Conservation (phyloP, 768 basidiomycete genomes). For the Russula sp. region DNA sequence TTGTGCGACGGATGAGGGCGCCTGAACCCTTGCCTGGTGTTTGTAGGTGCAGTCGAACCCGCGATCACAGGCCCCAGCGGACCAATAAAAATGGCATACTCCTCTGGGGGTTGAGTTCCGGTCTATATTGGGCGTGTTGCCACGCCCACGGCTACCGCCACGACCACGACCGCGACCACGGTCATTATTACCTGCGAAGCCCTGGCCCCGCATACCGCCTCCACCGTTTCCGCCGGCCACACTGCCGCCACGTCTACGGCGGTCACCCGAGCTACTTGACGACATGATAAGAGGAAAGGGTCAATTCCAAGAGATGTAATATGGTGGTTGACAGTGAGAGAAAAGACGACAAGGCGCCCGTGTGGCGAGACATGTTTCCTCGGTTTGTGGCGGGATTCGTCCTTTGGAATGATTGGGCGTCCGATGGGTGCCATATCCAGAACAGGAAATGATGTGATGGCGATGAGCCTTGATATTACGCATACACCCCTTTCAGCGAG, state of each 20-base stretch:
- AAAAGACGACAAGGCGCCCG: background rate
- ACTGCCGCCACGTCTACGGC: slow-evolving; percentile 11
- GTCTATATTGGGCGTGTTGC: slow-evolving; percentile 14
- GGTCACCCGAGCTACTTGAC: slow-evolving; percentile 1
- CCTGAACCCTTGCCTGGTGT: slow-evolving; percentile 30
- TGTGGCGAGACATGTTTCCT: slow-evolving; percentile 2
- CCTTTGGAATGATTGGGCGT: background rate
- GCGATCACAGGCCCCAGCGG: slow-evolving; percentile 33
- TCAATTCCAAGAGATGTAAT: background rate
- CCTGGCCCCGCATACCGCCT: background rate
- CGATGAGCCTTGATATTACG: background rate
- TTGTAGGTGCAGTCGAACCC: slow-evolving; percentile 34
- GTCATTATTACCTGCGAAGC: slow-evolving; percentile 10
- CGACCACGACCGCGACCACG: background rate
- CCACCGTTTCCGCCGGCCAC: background rate
- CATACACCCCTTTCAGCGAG: background rate
- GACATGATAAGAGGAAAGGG: slow-evolving; percentile 5
- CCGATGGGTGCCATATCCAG: background rate
- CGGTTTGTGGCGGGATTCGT: slow-evolving; percentile 2
- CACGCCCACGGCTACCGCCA: slow-evolving; percentile 26
- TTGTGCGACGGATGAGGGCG: background rate
- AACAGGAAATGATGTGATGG: background rate
- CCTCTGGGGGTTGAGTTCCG: slow-evolving; percentile 29
- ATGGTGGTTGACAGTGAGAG: background rate
- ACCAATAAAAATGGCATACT: slow-evolving; percentile 36